These are phyloP conservation scores for Wickerhamiella bombiphila DNA, from an alignment of 805 yeast species.

Conservation along the genomic window DNA sequence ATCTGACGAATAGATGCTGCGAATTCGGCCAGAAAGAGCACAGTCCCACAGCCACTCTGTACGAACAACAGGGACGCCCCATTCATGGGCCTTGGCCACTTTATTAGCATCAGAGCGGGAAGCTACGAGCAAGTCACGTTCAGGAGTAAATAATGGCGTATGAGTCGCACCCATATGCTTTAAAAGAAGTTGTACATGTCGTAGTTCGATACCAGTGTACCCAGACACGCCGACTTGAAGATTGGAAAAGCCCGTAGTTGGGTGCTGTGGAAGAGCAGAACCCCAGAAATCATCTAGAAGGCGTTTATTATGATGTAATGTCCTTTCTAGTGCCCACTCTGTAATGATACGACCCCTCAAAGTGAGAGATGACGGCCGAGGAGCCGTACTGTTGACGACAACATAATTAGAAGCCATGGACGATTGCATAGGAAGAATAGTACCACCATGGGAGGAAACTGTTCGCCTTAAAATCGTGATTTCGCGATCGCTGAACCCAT, in stretches of 20 bases:
- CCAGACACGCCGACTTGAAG: slow-evolving; percentile 47
- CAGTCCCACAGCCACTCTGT: slow-evolving; percentile 27
- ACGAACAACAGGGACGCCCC: slow-evolving; percentile 27
- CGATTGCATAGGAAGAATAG: no score
- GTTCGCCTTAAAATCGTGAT: slow-evolving; percentile 27
- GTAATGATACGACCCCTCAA: slow-evolving; percentile 33
- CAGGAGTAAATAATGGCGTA: slow-evolving; percentile 33
- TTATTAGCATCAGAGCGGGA: slow-evolving; percentile 18
- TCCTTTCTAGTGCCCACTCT: slow-evolving; percentile 71
- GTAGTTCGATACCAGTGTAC: slow-evolving; percentile 58
- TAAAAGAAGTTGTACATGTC: slow-evolving; percentile 56
- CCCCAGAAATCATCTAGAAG: slow-evolving; percentile 48
- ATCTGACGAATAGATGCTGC: no score
- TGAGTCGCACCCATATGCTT: slow-evolving; percentile 37
- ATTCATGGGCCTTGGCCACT: slow-evolving; percentile 22
- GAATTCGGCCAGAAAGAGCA: no score
- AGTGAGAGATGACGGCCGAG: slow-evolving; percentile 16
- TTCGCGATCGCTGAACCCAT: slow-evolving; percentile 31
- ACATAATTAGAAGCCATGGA: slow-evolving; percentile 7
- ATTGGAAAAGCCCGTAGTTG: slow-evolving; percentile 18
- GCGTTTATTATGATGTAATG: slow-evolving; percentile 40
- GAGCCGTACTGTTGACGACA: slow-evolving; percentile 19
- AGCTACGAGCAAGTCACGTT: slow-evolving; percentile 40
- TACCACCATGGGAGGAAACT: slow-evolving; percentile 35
- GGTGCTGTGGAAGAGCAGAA: slow-evolving; percentile 21